These are phyloP conservation scores for Boletus speciosus DNA, from an alignment of 768 basidiomycete species.

Conservation along the genomic window DNA sequence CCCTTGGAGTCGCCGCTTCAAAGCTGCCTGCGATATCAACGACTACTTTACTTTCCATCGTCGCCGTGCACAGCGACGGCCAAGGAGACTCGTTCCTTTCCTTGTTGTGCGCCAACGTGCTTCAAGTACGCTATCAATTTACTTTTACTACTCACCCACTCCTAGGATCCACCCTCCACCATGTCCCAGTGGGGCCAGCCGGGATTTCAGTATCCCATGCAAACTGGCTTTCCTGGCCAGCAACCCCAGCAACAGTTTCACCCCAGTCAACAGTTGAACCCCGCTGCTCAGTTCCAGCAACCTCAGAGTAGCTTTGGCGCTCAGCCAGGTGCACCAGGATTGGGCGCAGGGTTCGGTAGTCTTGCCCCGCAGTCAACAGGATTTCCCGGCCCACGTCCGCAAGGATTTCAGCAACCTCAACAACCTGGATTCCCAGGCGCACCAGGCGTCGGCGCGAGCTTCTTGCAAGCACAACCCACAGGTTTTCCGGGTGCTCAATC, in stretches of 20 bases:
- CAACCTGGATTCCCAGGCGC: conserved; percentile 37
- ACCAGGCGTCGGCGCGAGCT: conserved; percentile 29
- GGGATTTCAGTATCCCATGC: conserved; percentile 70
- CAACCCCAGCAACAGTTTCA: conserved; percentile 48
- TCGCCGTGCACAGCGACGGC: conserved; percentile 1
- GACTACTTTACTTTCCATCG: background rate
- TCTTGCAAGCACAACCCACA: conserved; percentile 49
- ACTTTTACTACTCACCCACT: background rate
- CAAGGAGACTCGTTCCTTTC: background rate
- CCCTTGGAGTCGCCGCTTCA: conserved; percentile 15
- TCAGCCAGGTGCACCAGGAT: conserved; percentile 23
- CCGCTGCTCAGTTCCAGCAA: conserved; percentile 39
- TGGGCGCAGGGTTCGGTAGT: conserved; percentile 35
- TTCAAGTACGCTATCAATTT: background rate
- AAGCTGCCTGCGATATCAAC: conserved; percentile 7
- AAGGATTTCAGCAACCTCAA: conserved; percentile 41
- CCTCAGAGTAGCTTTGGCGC: conserved; percentile 34
- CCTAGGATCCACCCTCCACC: conserved; percentile 13
- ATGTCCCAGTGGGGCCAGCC: conserved; percentile 82
- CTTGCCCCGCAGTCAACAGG: conserved; percentile 65
- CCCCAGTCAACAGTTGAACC: conserved; percentile 31
- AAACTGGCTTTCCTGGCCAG: conserved; percentile 57
- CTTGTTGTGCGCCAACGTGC: background rate
- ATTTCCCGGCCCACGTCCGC: conserved; percentile 36
- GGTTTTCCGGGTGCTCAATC: conserved; percentile 35